These are phyloP conservation scores for Globisporangium canariense DNA, from an alignment of 352 stramenopile genomes.

Conservation along the genomic window DNA sequence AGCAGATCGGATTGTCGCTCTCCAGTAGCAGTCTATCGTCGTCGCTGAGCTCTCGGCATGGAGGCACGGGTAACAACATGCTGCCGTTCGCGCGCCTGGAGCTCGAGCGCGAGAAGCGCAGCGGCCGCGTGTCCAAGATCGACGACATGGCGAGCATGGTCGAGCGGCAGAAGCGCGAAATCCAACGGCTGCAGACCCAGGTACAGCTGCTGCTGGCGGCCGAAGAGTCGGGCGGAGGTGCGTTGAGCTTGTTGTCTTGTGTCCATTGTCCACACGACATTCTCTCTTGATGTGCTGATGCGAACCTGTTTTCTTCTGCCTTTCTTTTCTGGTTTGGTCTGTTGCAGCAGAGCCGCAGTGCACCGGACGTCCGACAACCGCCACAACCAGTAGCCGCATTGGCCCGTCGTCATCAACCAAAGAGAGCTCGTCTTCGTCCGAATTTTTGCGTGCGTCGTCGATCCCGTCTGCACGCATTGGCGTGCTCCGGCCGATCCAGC, in stretches of 20 bases:
- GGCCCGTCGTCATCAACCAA: neutral
- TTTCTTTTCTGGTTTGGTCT: conserved; percentile 7
- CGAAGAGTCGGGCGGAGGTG: conserved; percentile 18
- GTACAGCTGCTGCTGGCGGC: conserved; percentile 57
- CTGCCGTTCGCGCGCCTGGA: conserved; percentile 56
- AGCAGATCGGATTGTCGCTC: neutral
- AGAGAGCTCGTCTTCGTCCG: neutral
- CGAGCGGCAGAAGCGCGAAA: conserved; percentile 63
- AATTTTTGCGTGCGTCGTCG: neutral
- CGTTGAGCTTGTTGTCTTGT: neutral
- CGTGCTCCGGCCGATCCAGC: conserved; percentile 22
- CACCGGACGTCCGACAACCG: neutral
- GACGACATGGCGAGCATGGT: conserved; percentile 48
- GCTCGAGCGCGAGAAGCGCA: conserved; percentile 30
- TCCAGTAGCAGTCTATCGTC: neutral
- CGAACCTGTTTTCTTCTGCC: neutral
- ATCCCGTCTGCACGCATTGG: conserved; percentile 18
- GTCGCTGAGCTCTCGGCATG: conserved; percentile 11
- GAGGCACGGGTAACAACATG: conserved; percentile 13
- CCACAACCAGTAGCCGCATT: neutral
- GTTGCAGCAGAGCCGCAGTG: conserved; percentile 4
- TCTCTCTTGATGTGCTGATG: conserved; percentile 2
- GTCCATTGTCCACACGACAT: neutral
- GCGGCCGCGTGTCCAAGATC: conserved; percentile 19
- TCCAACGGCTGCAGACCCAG: conserved; percentile 62